Base-by-base conservation (phyloP, 192 early-diverging fungal species). In the Gonapodya prolifera region DNA sequence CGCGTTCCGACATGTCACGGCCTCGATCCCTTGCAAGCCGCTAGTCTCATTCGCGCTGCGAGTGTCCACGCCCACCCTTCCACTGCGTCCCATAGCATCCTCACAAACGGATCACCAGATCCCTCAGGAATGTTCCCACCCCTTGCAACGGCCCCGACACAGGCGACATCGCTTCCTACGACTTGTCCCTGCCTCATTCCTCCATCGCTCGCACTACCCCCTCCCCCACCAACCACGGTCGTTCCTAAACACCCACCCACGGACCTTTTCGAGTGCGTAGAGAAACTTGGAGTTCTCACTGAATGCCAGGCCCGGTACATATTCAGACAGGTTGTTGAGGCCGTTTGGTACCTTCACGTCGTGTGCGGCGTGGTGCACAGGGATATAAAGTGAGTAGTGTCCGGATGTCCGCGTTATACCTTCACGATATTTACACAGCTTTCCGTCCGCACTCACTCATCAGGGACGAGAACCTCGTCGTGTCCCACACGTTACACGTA, bases 191-290 rank as follows among this genome's bases (percentile, higher is more conserved):
- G 17, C 79, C 78, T 16, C 75, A 80, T 0, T 30, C 76, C 17
- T 61, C 77, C 29, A 76, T 81, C 30, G 77, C 80, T 0, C 77
- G 78, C 17, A 79, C 75, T 18, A 80, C 80, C 1, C 76, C 81
- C 80, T 76, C 70, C 35, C 80, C 70, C 80, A 75, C 71, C 82
- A 82, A 16, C 75, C 78, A 36, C 76, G 35, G 16, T 81, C 80
- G 0, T 30, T 28, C 77, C 34, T 30, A 32, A 32, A 35, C 82
- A 89, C 69, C 84, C 85, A 0, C 88, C 89, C 28, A 87, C 85
- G 78, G 92, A 93, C 61, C 80, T 93, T 34, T 93, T 93, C 82
- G 92, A 93, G 75, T 92, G 88, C 80, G 92, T 94, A 74, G 91
- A 94, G 76, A 86, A 86, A 34, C 85, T 90, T 61, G 77, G 77